Percentiles rank a stretch among this genome's conserved stretches.
phyloP scores from a whole-genome alignment of 179 eudicot species.

The Corrigiola litoralis region DNA sequence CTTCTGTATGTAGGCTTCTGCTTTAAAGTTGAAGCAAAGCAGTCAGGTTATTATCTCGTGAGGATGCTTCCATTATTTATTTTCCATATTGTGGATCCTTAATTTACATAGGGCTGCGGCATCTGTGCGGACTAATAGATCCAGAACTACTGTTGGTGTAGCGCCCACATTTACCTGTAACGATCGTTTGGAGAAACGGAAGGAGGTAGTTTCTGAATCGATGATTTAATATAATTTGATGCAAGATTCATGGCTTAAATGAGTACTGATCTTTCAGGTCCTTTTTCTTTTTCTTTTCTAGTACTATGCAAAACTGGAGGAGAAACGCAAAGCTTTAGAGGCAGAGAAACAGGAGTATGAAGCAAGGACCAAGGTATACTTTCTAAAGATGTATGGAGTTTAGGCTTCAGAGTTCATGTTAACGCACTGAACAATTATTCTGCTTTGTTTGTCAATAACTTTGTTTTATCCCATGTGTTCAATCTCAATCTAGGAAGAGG shows the following conservation, averaged over 20 bases:
- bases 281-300: conserved; percentile 16
- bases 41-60: background rate
- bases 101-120: conserved; percentile 51
- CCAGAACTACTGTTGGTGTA: conserved; percentile 63
- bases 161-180: conserved; percentile 58
- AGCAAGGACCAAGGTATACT: conserved; percentile 77
- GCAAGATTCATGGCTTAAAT: background rate
- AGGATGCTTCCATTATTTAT: background rate
- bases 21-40: background rate
- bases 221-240: background rate
- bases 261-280: background rate
- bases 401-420: background rate
- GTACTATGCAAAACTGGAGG: conserved; percentile 82
- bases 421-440: background rate
- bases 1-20: background rate
- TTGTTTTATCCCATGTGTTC: background rate
- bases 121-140: conserved; percentile 53
- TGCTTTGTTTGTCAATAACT: background rate
- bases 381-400: background rate
- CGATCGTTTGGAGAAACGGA: conserved; percentile 61
- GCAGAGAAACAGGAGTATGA: conserved; percentile 68
- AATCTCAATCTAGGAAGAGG: conserved; percentile 55
- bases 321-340: conserved; percentile 85
- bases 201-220: conserved; percentile 44
- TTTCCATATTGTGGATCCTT: conserved; percentile 33